Percentiles rank a stretch among this genome's conserved stretches.
Evolutionary conservation across 352 stramenopile species (phyloP).

Genomic region (Phytophthora megakarya): DNA sequence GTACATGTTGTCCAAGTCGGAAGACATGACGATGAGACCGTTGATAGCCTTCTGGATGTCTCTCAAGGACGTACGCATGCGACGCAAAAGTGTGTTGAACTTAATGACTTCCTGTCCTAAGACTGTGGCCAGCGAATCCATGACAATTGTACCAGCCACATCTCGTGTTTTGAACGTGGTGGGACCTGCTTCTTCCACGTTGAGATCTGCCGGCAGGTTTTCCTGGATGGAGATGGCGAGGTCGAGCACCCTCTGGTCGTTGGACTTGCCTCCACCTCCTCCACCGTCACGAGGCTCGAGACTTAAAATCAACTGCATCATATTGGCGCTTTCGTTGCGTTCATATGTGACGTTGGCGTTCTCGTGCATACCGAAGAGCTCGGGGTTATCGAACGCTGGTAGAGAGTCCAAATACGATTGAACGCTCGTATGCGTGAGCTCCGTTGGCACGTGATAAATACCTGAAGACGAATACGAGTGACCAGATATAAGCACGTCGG

Average conservation of each 20-base stretch:
- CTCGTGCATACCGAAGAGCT: conserved; percentile 97
- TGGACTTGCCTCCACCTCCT: conserved; percentile 71
- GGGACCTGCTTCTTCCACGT: conserved; percentile 85
- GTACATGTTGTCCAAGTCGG: conserved; percentile 97
- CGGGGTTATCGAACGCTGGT: conserved; percentile 88
- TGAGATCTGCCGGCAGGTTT: conserved; percentile 60
- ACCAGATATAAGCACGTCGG: conserved; percentile 63
- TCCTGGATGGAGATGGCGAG: conserved; percentile 73
- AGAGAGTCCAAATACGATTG: conserved; percentile 86
- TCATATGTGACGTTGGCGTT: conserved; percentile 96
- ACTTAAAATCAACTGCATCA: conserved; percentile 89
- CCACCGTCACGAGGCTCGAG: conserved; percentile 87
- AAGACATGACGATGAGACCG: conserved; percentile 93
- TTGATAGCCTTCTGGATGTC: conserved; percentile 87
- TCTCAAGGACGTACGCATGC: conserved; percentile 81
- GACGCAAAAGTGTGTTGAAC: conserved; percentile 91
- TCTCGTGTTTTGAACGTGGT: conserved; percentile 92
- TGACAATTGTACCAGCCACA: conserved; percentile 82
- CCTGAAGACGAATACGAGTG: conserved; percentile 92
- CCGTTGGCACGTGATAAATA: conserved; percentile 84
- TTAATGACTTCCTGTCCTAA: conserved; percentile 94
- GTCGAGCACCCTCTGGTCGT: conserved; percentile 87
- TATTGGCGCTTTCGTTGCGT: conserved; percentile 87
- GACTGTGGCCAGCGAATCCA: conserved; percentile 93
- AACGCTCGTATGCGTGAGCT: conserved; percentile 52